These are phyloP conservation scores for Neocucurbitaria cava DNA, from an alignment of 2,329 filamentous ascomycete species.

Conservation along the genomic window DNA sequence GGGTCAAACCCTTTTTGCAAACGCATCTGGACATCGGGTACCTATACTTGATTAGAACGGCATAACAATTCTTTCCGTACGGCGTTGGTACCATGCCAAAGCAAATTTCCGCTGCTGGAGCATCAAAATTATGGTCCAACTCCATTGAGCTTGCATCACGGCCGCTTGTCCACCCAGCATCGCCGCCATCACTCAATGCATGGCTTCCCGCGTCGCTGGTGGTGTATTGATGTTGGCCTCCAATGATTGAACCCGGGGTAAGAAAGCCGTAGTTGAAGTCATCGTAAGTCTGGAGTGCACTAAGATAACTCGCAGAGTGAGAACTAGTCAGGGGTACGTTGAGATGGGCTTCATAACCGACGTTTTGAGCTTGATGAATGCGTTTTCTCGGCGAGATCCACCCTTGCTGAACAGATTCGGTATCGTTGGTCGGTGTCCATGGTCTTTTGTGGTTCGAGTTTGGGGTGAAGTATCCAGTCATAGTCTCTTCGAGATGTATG, in stretches of 20 bases:
- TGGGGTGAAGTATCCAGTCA: neutral
- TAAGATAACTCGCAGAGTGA: neutral
- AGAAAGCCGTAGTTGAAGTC: neutral
- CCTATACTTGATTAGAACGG: neutral
- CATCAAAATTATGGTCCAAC: neutral
- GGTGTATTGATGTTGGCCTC: neutral
- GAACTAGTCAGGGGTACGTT: neutral
- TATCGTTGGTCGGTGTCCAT: neutral
- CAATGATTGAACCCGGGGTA: neutral
- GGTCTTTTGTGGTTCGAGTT: neutral
- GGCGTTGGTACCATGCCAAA: neutral
- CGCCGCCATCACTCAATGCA: neutral
- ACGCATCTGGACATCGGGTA: neutral
- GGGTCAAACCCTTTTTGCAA: neutral
- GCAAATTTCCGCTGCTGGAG: neutral
- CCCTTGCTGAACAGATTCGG: neutral
- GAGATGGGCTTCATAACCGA: neutral
- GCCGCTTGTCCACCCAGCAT: neutral
- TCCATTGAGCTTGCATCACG: neutral
- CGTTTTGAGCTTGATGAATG: neutral
- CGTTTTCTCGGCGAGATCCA: neutral
- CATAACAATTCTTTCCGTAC: neutral
- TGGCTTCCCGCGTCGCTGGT: neutral
- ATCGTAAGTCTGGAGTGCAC: neutral
- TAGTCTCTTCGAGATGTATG: neutral